Evolutionary conservation across 179 eudicot species (phyloP).

Genomic region (Camellia oleifera): DNA sequence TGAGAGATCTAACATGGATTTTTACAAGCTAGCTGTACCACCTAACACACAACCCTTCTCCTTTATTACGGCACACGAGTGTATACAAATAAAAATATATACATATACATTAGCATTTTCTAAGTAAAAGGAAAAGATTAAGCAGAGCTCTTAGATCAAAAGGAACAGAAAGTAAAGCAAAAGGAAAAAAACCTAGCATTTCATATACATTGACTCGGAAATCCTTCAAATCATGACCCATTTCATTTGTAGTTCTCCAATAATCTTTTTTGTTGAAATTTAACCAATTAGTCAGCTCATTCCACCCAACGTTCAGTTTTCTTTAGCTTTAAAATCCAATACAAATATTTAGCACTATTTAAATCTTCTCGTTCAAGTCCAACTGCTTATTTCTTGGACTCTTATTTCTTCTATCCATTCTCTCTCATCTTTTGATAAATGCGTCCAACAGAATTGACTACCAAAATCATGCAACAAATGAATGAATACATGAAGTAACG

Average conservation of each 20-base stretch:
- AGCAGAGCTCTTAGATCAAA: no score
- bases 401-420: not conserved
- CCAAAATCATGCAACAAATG: not conserved
- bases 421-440: not conserved
- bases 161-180: no score
- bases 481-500: not conserved
- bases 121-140: no score
- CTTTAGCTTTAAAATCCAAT: not conserved
- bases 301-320: not conserved
- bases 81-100: no score
- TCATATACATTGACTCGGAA: not conserved
- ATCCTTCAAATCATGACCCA: not conserved
- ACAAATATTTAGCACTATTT: not conserved
- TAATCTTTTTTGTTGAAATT: not conserved
- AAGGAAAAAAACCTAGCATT: no score
- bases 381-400: conserved; percentile 5
- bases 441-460: not conserved
- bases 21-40: no score
- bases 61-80: no score
- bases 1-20: no score
- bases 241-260: conserved; percentile 3
- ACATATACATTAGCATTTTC: no score
- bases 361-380: not conserved
- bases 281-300: not conserved
- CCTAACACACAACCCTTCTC: no score